Evolutionary conservation across 345 rosid genomes (phyloP), one percentile per base, ranked within the genome.

Genomic region (Litchi chinensis): DNA sequence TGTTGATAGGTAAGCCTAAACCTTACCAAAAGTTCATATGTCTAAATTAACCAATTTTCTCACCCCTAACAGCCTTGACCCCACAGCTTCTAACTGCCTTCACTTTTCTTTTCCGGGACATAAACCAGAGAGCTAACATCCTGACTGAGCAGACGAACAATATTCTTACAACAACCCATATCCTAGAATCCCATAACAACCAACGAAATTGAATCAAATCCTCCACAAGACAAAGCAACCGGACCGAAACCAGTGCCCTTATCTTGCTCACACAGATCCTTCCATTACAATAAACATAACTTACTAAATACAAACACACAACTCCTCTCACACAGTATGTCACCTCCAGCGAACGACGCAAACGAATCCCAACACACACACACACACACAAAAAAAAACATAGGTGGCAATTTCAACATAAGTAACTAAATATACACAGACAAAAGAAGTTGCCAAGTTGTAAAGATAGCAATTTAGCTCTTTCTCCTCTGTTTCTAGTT

Each of bases 1-100:
- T 81, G 73, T 92, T 97, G 0, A 97, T 91, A 9, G 98, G 99
- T 77, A 96, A 86, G 68, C 89, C 99, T 62, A 96, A 87, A 89
- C 85, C 99, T 85, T 62, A 97, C 99, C 1, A 98, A 93, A 57
- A 96, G 94, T 89, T 93, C 98, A 76, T 96, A 92, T 1, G 98
- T 83, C 95, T 32, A 81, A 78, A 78, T 90, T 91, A 66, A 84
- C 77, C 15, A 91, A 70, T 52, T 76, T 86, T 70, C 76, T 89
- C 67, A 74, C 86, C 77, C 62, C 74, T 2, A 56, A 80, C 87
- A 11, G n/a, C 59, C 59, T 54, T 54, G 59, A 54, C 1, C 28
- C 28, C 28, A 26, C 28, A 26, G 28, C 28, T 26, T 26, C 28
- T 26, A 26, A 26, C 28, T 26, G 63, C 43, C 85, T 86, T 89